Evolutionary conservation across 208 protist genomes (phyloP).

Genomic region (Trichomonas vaginalis): DNA sequence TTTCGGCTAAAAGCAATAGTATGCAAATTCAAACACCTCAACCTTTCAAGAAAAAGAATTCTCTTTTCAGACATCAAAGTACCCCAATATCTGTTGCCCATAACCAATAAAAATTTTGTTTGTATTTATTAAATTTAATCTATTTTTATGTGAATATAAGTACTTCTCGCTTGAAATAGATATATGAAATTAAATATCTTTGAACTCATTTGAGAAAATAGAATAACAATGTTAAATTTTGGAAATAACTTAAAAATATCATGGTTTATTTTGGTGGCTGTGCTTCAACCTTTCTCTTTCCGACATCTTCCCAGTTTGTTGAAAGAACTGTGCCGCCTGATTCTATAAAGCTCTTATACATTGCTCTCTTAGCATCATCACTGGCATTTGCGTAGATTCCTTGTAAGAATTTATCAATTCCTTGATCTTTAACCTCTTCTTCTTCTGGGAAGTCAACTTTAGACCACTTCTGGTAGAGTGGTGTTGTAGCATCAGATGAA

Average conservation of each 20-base stretch:
- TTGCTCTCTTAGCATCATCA: constrained; percentile 45
- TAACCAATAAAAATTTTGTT: too few species aligned
- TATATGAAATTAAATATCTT: too few species aligned
- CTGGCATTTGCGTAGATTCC: constrained; percentile 43
- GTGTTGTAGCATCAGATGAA: background rate
- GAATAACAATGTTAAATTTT: too few species aligned
- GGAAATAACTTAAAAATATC: too few species aligned
- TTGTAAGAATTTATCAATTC: constrained; percentile 36
- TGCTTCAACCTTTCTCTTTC: constrained; percentile 34
- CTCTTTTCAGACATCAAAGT: background rate
- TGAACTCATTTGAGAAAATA: too few species aligned
- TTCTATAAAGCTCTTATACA: constrained; percentile 49
- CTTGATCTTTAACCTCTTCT: background rate
- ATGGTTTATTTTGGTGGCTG: constrained; percentile 16
- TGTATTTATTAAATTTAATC: too few species aligned
- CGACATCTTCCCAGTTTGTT: constrained; percentile 55
- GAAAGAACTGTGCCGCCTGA: constrained; percentile 49
- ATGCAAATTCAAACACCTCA: background rate
- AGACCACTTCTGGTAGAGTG: background rate
- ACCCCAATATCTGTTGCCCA: too few species aligned
- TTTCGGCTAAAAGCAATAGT: background rate
- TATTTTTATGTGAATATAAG: too few species aligned
- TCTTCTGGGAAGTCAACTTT: background rate
- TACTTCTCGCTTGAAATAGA: too few species aligned
- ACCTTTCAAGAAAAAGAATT: background rate